Evolutionary conservation across 192 early-diverging fungal genomes (phyloP), one percentile per base, ranked within the genome.

Genomic region (Backusella circina): DNA sequence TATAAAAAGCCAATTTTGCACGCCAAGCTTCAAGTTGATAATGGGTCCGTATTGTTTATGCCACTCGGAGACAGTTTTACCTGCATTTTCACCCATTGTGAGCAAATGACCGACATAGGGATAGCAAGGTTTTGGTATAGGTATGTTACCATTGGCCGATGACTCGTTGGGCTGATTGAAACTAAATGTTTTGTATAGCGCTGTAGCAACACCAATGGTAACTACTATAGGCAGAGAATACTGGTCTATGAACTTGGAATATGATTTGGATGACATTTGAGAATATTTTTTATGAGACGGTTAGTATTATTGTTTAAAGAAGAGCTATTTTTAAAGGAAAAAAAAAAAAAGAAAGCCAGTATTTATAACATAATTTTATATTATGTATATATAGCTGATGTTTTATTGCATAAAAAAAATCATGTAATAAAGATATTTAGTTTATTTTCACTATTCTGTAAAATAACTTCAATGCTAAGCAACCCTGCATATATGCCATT

Each of bases 1-100:
- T 36, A 73, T 54, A n/a, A 73, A 26, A 3, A 73, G 26, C 71
- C 71, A 73, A 61, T 73, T n/a, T 37, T 64, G 50, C 0, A 61
- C 13, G 2, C 71, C 71, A 26, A 70, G 36, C 21, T 70, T 39
- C 10, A 70, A 28, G 3, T 30, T 30, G 5, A 70, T 41, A 12
- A 70, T 70, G 28, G 67, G 67, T 12, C 68, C 68, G 13, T 44
- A 26, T 26, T 72, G 6, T 15, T 64, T 9, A 38, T 72, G 71
- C 71, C 71, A 72, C 10, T 36, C 16, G 0, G 31, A 13, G 13
- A 72, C 32, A 3, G 10, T 21, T 5, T 26, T 35, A 0, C 54
- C 36, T 32, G 71, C 50, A 16, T 33, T 7, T 36, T 64, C 54
- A 3, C 71, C 50, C 26, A 72, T 5, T 44, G 71, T 21, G 5